phyloP scores from a whole-genome alignment of 139 green algal genomes.

The Medakamo hakoo region DNA sequence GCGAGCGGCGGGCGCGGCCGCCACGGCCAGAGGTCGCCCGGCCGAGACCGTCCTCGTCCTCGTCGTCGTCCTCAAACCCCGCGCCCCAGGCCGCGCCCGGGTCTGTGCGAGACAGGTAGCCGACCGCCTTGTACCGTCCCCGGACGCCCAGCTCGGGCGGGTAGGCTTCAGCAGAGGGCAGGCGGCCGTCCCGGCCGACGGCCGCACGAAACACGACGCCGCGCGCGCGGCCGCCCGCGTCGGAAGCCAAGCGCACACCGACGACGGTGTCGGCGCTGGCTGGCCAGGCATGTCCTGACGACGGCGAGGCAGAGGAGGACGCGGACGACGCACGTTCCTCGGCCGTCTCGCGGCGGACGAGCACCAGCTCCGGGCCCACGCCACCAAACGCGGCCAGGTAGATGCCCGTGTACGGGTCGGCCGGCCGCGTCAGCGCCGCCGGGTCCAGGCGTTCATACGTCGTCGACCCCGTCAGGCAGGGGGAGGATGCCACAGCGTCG shows the following conservation, averaged over 20 bases:
- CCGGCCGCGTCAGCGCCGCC: slow-evolving; percentile 1
- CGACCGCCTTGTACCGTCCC: slow-evolving; percentile 51
- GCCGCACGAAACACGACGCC: slow-evolving; percentile 59
- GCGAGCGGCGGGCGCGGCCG: slow-evolving; percentile 22
- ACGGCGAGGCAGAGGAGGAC: no score
- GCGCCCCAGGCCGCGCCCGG: no score
- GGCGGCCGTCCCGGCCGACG: slow-evolving; percentile 19
- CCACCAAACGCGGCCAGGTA: slow-evolving; percentile 78
- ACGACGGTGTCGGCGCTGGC: slow-evolving; percentile 49
- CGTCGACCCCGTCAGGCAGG: slow-evolving; percentile 1
- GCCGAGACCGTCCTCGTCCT: slow-evolving; percentile 19
- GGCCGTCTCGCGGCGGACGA: slow-evolving; percentile 33
- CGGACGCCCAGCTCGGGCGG: slow-evolving; percentile 67
- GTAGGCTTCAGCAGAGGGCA: slow-evolving; percentile 36
- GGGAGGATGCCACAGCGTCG: background rate
- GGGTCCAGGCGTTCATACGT: slow-evolving; percentile 15
- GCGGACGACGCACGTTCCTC: no score
- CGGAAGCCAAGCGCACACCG: slow-evolving; percentile 75
- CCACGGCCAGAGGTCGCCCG: background rate
- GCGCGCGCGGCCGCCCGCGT: slow-evolving; percentile 74
- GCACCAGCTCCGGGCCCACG: slow-evolving; percentile 75
- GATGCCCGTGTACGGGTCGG: slow-evolving; percentile 47
- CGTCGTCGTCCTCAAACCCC: background rate
- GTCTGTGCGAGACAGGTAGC: slow-evolving; percentile 38
- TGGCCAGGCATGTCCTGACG: no score